Evolutionary conservation across 1,284 basidiomycete genomes (phyloP).

Genomic region (Cryptococcus sp.): DNA sequence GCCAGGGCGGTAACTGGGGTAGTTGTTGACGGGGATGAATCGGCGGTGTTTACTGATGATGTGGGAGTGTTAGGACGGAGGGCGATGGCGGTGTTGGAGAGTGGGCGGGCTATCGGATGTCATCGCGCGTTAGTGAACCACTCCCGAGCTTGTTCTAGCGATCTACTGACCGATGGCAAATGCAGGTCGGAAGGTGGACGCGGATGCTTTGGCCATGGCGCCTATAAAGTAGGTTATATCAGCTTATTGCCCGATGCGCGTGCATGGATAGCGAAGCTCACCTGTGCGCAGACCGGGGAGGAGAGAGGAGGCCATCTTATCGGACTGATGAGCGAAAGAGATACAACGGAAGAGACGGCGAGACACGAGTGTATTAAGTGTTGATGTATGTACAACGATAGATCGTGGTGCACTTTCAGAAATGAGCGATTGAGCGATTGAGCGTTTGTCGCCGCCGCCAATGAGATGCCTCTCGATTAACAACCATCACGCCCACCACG

Average conservation of each 20-base stretch:
- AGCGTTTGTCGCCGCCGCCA: background rate
- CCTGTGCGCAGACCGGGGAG: constrained; percentile 41
- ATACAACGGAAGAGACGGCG: background rate
- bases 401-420: background rate
- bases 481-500: background rate
- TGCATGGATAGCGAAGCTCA: constrained; percentile 8
- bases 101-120: constrained; percentile 31
- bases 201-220: constrained; percentile 30
- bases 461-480: background rate
- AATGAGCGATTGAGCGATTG: constrained; percentile 6
- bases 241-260: constrained; percentile 1
- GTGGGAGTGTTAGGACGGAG: constrained; percentile 34
- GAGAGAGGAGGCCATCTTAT: constrained; percentile 35
- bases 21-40: constrained; percentile 40
- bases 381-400: background rate
- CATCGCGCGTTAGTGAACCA: background rate
- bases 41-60: constrained; percentile 29
- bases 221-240: constrained; percentile 18
- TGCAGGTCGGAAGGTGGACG: constrained; percentile 40
- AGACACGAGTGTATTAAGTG: background rate
- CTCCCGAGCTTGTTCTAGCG: background rate
- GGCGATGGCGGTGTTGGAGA: constrained; percentile 39
- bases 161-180: constrained; percentile 38
- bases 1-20: constrained; percentile 58
- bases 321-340: background rate